Evolutionary conservation across 192 early-diverging fungal genomes (phyloP).

Genomic region (Coemansia sp.): DNA sequence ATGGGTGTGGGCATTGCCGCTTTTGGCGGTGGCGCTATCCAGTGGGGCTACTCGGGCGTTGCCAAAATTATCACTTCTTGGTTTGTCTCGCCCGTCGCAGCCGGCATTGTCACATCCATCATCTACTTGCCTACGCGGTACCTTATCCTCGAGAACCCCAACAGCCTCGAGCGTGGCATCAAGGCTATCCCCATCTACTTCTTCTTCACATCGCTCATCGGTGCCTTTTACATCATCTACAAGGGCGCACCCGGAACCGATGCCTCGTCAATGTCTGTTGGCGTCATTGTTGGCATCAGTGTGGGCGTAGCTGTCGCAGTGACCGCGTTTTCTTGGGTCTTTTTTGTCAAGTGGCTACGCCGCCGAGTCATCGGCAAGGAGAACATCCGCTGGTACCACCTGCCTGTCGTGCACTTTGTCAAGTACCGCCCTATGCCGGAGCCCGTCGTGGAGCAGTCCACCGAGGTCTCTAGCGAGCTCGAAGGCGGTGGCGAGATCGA

Average conservation of each 20-base stretch:
- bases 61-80: conserved; percentile 71
- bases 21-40: conserved; percentile 61
- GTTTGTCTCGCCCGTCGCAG: conserved; percentile 69
- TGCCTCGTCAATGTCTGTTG: conserved; percentile 40
- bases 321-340: conserved; percentile 59
- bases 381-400: conserved; percentile 70
- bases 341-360: conserved; percentile 65
- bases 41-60: conserved; percentile 59
- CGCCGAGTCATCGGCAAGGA: conserved; percentile 66
- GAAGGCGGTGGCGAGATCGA: conserved; percentile 27
- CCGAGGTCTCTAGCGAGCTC: conserved; percentile 28
- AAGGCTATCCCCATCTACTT: conserved; percentile 70
- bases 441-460: conserved; percentile 15
- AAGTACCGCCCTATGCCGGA: conserved; percentile 50
- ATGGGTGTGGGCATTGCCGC: conserved; percentile 72
- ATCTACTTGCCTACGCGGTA: conserved; percentile 67
- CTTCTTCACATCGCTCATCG: conserved; percentile 62
- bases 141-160: conserved; percentile 59
- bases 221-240: conserved; percentile 69
- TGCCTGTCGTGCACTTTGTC: conserved; percentile 61
- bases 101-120: conserved; percentile 63
- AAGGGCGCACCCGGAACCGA: conserved; percentile 63
- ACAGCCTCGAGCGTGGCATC: conserved; percentile 67
- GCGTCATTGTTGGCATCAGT: conserved; percentile 60
- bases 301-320: conserved; percentile 60